Percentiles rank a stretch among this genome's conserved stretches.
Conservation (phyloP, 2,329 filamentous ascomycete species). For the Fusarium continuum region DNA sequence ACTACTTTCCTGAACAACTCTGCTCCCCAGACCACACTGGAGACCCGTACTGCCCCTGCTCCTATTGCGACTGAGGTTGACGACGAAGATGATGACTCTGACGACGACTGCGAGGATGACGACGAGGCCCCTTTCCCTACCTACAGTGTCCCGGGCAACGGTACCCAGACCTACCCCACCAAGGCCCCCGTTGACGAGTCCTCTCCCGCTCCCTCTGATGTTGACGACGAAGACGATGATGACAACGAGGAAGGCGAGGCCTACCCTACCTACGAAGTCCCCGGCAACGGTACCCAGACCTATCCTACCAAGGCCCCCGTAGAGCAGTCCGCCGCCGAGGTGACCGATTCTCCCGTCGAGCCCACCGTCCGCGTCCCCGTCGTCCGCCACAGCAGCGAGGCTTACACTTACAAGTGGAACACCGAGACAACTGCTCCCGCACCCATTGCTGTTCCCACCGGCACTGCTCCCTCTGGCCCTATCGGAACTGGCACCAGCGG, state of each 20-base stretch:
- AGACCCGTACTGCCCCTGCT: constrained; percentile 29
- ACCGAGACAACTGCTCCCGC: constrained; percentile 25
- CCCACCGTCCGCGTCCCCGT: constrained; percentile 27
- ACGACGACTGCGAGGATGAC: constrained; percentile 22
- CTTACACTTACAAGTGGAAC: constrained; percentile 33
- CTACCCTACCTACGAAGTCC: constrained; percentile 8
- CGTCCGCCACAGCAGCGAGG: constrained; percentile 32
- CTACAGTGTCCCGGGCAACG: constrained; percentile 28
- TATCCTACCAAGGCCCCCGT: constrained; percentile 15
- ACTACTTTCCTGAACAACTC: constrained; percentile 28
- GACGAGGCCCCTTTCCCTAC: constrained; percentile 22
- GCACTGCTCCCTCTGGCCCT: constrained; percentile 18
- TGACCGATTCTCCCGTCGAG: not conserved
- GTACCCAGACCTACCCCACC: constrained; percentile 15
- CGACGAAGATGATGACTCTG: constrained; percentile 21
- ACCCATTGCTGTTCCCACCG: constrained; percentile 12
- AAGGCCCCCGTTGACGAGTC: constrained; percentile 1
- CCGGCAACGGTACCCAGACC: constrained; percentile 13
- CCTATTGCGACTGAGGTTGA: constrained; percentile 16
- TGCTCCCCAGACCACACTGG: constrained; percentile 21
- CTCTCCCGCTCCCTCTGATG: not conserved
- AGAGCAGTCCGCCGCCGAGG: not conserved
- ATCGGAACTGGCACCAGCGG: constrained; percentile 19
- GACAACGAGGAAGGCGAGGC: constrained; percentile 10
- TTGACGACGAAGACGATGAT: not conserved